Base-by-base conservation (phyloP, 2,329 filamentous ascomycete genomes). In the Thelonectria olida region DNA sequence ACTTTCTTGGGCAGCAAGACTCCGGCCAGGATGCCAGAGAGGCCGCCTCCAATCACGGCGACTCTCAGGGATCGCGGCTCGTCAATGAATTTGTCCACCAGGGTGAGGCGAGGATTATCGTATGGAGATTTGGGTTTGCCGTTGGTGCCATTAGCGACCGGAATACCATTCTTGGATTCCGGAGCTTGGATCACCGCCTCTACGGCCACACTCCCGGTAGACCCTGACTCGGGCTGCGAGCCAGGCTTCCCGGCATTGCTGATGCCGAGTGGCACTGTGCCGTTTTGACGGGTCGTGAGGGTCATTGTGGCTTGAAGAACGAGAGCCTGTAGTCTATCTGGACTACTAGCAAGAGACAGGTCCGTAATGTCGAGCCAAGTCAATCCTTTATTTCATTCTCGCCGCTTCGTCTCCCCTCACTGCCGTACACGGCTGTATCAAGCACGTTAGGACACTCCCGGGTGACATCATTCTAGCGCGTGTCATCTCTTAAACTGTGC, bases 1-100 rank as follows among this genome's bases (percentile, higher is more conserved):
- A 93, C 85, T 65, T 93, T 93, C 9, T 79, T 83, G 0, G 90
- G 90, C 1, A 93, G 78, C 8, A 92, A 75, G 7, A 88, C 81
- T 1, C 89, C 90, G 1, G 90, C 86, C 5, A 85, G 83, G 34
- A 77, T 74, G 0, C 74, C 75, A 4, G 72, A 69, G 20, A 77
- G 64, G 1, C 76, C 79, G 48, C 74, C 78, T 23, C 79, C 79
- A 53, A 80, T 74, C 3, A 78, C 72, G 0, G 72, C 75, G 2
- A 79, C 76, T 28, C 71, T 70, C 27, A 79, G 47, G 8, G 72
- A 64, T 10, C 75, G 73, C 13, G 74, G 72, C 38, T 78, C 74
- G 39, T 79, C 76, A 28, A 78, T 72, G 48, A 72, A 76, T 13
- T 73, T 68, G 47, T 79, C 70, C n/a, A 76, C 54, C 38, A 75